Conservation (phyloP, 768 basidiomycete genomes). For the Mycena belliarum region DNA sequence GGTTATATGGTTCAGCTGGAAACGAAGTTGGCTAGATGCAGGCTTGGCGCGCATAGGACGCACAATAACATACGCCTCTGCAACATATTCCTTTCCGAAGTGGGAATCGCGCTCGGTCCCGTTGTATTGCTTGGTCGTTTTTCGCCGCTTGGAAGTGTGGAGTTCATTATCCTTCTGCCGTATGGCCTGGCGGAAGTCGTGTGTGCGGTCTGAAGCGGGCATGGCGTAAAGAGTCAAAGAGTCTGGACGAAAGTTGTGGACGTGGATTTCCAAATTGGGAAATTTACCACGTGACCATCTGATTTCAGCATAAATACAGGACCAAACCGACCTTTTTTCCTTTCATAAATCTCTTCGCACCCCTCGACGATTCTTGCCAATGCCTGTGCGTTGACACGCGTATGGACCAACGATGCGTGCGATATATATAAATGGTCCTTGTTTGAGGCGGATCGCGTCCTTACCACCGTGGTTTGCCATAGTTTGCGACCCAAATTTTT, state of each 20-base stretch:
- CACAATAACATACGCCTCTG: slow-evolving; percentile 77
- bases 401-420: neutral
- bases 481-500: slow-evolving; percentile 41
- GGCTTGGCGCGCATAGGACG: slow-evolving; percentile 15
- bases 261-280: neutral
- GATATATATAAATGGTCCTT: slow-evolving; percentile 42
- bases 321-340: too few relatives aligned
- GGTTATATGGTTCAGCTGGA: slow-evolving; percentile 71
- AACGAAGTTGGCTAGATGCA: neutral
- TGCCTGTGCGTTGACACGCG: neutral
- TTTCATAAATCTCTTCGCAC: neutral
- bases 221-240: slow-evolving; percentile 40
- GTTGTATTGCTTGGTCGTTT: slow-evolving; percentile 34
- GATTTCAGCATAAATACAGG: too few relatives aligned
- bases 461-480: slow-evolving; percentile 63
- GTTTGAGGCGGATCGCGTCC: slow-evolving; percentile 73
- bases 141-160: slow-evolving; percentile 55
- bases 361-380: slow-evolving; percentile 23
- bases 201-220: slow-evolving; percentile 61
- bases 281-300: neutral
- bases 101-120: slow-evolving; percentile 40
- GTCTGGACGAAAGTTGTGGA: neutral
- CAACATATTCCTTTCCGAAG: slow-evolving; percentile 66
- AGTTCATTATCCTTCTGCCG: slow-evolving; percentile 43
- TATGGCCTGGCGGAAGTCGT: slow-evolving; percentile 57